phyloP scores from a whole-genome alignment of 2,329 filamentous ascomycete genomes.

The Chaetomiaceae sp. region DNA sequence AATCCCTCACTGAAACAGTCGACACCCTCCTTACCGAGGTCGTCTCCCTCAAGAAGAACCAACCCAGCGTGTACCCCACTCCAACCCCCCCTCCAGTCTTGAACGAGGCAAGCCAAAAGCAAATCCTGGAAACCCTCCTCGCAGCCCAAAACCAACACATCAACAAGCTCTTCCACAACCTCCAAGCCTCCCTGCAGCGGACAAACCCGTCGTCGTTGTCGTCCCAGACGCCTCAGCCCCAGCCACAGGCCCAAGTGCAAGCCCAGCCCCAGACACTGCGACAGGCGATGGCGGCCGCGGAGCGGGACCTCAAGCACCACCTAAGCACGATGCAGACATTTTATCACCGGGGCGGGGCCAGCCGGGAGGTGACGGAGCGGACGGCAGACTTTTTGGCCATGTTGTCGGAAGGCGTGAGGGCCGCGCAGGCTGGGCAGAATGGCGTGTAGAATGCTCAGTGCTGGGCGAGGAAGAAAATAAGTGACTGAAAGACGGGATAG shows the following conservation, averaged over 20 bases:
- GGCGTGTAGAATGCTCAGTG: too few species aligned
- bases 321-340: constrained; percentile 12
- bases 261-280: constrained; percentile 15
- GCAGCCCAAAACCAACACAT: constrained; percentile 17
- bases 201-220: too few species aligned
- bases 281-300: constrained; percentile 20
- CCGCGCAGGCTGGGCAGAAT: background rate
- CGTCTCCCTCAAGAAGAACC: constrained; percentile 10
- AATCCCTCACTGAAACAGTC: background rate
- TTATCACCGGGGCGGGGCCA: constrained; percentile 9
- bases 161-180: constrained; percentile 7
- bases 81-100: background rate
- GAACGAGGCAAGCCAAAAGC: background rate
- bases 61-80: background rate
- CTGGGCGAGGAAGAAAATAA: too few species aligned
- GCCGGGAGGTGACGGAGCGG: constrained; percentile 11
- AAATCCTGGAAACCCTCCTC: constrained; percentile 13
- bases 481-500: too few species aligned
- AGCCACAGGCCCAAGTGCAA: background rate
- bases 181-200: constrained; percentile 8
- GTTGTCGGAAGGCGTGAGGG: constrained; percentile 4
- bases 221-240: background rate
- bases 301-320: constrained; percentile 20
- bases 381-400: constrained; percentile 16
- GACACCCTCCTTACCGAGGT: constrained; percentile 14